These are phyloP conservation scores for Aspergillus nanangensis DNA, from an alignment of 495 filamentous ascomycete genomes.

Conservation along the genomic window DNA sequence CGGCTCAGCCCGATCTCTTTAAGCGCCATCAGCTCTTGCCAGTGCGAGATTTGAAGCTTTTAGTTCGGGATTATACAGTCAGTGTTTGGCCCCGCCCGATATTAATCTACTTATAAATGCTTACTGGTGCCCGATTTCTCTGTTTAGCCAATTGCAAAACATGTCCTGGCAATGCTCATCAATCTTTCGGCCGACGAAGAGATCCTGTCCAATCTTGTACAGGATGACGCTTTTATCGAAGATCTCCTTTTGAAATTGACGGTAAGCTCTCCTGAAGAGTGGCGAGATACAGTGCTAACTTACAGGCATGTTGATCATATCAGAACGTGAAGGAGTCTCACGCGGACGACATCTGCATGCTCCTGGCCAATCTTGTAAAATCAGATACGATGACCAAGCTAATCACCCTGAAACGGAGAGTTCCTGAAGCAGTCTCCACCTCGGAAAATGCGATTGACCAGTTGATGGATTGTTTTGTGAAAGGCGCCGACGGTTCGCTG, in stretches of 20 bases:
- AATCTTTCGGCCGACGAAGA: conserved; percentile 80
- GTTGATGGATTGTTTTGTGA: conserved; percentile 91
- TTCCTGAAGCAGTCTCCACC: conserved; percentile 57
- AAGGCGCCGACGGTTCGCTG: conserved; percentile 72
- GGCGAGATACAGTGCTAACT: too few species aligned
- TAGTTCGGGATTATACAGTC: conserved; percentile 77
- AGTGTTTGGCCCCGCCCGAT: too few species aligned
- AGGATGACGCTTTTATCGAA: conserved; percentile 79
- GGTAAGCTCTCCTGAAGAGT: conserved; percentile 49
- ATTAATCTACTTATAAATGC: too few species aligned
- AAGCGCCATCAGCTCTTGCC: conserved; percentile 75
- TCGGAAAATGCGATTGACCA: conserved; percentile 78
- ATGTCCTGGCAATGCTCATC: conserved; percentile 89
- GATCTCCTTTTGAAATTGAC: conserved; percentile 65
- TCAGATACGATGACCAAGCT: conserved; percentile 65
- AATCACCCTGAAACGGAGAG: conserved; percentile 55
- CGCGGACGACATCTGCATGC: conserved; percentile 82
- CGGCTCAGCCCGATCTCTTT: conserved; percentile 72
- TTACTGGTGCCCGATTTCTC: too few species aligned
- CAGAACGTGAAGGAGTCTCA: conserved; percentile 64
- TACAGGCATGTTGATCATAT: background rate
- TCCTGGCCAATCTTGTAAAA: conserved; percentile 88
- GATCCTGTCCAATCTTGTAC: conserved; percentile 64
- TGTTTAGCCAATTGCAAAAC: conserved; percentile 74
- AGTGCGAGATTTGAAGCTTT: conserved; percentile 82